Conservation (phyloP, 2,329 filamentous ascomycete species). For the Lecanicillium sp. region DNA sequence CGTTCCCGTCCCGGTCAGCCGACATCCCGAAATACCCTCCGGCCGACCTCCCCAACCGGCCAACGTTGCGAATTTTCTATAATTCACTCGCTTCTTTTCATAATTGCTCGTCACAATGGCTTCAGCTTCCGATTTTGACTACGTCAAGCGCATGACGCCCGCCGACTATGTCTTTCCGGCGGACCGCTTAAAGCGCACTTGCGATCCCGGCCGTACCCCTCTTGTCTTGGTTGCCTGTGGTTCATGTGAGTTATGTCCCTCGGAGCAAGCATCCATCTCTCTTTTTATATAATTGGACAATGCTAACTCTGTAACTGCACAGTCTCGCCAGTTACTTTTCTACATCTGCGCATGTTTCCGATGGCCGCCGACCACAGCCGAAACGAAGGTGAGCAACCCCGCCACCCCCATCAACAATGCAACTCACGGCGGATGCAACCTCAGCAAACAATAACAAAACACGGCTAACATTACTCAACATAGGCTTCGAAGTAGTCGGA, state of each 20-base stretch:
- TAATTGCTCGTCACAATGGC: no score
- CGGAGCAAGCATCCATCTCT: neutral
- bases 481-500: slow-evolving; percentile 2
- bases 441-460: neutral
- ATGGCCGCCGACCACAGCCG: slow-evolving; percentile 68
- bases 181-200: slow-evolving; percentile 46
- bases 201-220: slow-evolving; percentile 47
- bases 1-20: no score
- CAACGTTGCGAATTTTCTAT: no score
- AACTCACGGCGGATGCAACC: no score
- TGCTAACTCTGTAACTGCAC: slow-evolving; percentile 2
- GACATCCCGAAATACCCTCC: no score
- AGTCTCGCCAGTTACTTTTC: slow-evolving; percentile 64
- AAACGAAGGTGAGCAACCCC: neutral
- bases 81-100: no score
- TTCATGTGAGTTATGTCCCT: slow-evolving; percentile 33
- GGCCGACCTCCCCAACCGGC: no score
- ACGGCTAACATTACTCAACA: slow-evolving; percentile 22
- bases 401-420: no score
- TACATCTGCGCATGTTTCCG: slow-evolving; percentile 81
- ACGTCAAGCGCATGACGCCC: slow-evolving; percentile 9
- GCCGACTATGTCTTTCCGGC: slow-evolving; percentile 51
- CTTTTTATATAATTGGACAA: neutral
- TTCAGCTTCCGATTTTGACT: no score
- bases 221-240: slow-evolving; percentile 63